Conservation (phyloP, 441 rosid species). For the Mallotus repandus region DNA sequence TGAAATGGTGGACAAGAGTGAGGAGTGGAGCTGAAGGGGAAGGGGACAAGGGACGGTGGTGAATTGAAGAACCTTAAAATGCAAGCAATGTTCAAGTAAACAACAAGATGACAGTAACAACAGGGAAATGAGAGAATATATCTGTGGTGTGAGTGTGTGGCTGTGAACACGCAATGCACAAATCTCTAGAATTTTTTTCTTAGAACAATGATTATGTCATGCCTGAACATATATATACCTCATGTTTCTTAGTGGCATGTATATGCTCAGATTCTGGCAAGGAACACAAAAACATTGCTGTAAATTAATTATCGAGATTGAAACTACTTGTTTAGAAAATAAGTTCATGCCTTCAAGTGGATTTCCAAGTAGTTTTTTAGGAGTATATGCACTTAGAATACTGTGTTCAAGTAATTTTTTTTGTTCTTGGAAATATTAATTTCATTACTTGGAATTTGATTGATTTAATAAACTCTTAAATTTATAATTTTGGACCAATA, state of each 20-base stretch:
- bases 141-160: neutral
- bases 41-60: neutral
- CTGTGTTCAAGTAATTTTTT: no score
- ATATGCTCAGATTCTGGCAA: no score
- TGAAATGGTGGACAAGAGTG: slow-evolving; percentile 22
- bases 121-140: neutral
- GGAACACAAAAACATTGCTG: no score
- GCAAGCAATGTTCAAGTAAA: slow-evolving; percentile 41
- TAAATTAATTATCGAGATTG: no score
- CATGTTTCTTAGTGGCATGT: neutral
- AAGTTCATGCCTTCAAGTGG: no score
- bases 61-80: slow-evolving; percentile 37
- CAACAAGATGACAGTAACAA: slow-evolving; percentile 8
- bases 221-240: neutral
- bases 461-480: no score
- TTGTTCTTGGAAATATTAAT: no score
- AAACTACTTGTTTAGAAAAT: no score
- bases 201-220: slow-evolving; percentile 2
- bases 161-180: slow-evolving; percentile 36
- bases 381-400: no score
- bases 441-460: no score
- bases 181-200: slow-evolving; percentile 22
- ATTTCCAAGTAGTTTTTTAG: no score
- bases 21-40: slow-evolving; percentile 4
- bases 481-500: no score